Percentiles rank a stretch among this genome's conserved stretches.
These are phyloP conservation scores for Dentipellis sp. DNA, from an alignment of 768 basidiomycete species.

Conservation along the genomic window DNA sequence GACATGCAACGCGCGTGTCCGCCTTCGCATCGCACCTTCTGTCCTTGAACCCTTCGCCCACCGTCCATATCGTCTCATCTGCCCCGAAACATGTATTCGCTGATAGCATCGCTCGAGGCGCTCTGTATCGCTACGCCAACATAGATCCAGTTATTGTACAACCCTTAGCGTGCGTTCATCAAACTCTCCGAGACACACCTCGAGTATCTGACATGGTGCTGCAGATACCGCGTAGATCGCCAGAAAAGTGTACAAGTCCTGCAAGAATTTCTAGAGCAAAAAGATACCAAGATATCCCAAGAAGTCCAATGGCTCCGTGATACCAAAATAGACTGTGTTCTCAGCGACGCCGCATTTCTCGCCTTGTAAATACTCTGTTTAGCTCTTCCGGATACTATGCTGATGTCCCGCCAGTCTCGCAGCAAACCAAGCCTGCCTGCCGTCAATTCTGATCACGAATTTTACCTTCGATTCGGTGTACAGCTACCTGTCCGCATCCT, in stretches of 20 bases:
- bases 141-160: constrained; percentile 79
- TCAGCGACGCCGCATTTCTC: constrained; percentile 73
- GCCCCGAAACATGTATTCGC: constrained; percentile 66
- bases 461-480: constrained; percentile 83
- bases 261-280: constrained; percentile 43
- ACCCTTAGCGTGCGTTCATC: constrained; percentile 55
- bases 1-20: constrained; percentile 79
- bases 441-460: constrained; percentile 68
- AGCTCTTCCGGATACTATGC: neutral
- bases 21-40: constrained; percentile 59
- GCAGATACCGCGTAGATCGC: constrained; percentile 66
- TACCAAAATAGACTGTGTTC: constrained; percentile 44
- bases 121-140: constrained; percentile 57
- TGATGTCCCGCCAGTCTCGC: constrained; percentile 38
- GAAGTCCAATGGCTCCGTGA: constrained; percentile 52
- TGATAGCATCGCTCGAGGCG: constrained; percentile 53
- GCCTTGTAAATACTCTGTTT: constrained; percentile 45
- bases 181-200: constrained; percentile 1
- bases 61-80: constrained; percentile 60
- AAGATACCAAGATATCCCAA: constrained; percentile 42
- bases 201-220: neutral
- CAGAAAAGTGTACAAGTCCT: constrained; percentile 58
- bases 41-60: constrained; percentile 32
- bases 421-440: constrained; percentile 53
- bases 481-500: constrained; percentile 56